Percentiles rank a stretch among this genome's conserved stretches.
phyloP scores from a whole-genome alignment of 2,329 filamentous ascomycete species.

The Ramichloridium luteum region DNA sequence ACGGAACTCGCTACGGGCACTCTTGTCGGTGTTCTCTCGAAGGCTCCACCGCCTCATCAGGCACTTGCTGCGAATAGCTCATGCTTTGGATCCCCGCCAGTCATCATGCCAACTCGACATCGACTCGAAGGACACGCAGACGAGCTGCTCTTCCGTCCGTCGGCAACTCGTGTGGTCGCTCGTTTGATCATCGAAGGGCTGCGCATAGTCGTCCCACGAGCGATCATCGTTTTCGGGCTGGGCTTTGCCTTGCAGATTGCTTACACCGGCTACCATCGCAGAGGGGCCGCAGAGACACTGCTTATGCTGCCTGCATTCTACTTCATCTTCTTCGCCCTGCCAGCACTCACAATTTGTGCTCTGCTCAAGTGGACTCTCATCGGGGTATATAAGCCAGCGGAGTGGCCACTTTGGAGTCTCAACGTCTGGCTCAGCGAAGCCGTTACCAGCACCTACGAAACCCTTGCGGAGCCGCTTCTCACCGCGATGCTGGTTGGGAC shows the following conservation, averaged over 20 bases:
- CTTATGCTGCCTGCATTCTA: conserved; percentile 18
- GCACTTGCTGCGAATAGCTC: conserved; percentile 11
- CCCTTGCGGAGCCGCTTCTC: conserved; percentile 10
- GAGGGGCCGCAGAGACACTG: conserved; percentile 16
- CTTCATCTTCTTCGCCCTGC: conserved; percentile 16
- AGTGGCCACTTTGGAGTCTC: conserved; percentile 18
- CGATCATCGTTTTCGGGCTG: conserved; percentile 17
- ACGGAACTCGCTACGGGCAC: conserved; percentile 14
- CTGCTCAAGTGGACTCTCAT: conserved; percentile 17
- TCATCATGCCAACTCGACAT: conserved; percentile 17
- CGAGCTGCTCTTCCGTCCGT: conserved; percentile 14
- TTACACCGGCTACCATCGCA: conserved; percentile 12
- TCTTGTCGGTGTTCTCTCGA: conserved; percentile 15
- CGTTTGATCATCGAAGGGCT: conserved; percentile 15
- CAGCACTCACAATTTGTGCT: conserved; percentile 10
- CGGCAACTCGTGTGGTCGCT: conserved; percentile 11
- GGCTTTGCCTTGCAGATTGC: conserved; percentile 14
- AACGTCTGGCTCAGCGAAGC: conserved; percentile 17
- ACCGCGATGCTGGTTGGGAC: conserved; percentile 13
- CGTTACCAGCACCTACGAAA: conserved; percentile 16
- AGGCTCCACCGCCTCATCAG: conserved; percentile 11
- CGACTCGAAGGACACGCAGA: conserved; percentile 14
- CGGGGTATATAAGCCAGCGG: conserved; percentile 12
- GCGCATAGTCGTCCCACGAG: conserved; percentile 17
- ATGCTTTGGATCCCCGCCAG: conserved; percentile 16